Evolutionary conservation across 768 basidiomycete genomes (phyloP).

Genomic region (Coprinopsis sp.): DNA sequence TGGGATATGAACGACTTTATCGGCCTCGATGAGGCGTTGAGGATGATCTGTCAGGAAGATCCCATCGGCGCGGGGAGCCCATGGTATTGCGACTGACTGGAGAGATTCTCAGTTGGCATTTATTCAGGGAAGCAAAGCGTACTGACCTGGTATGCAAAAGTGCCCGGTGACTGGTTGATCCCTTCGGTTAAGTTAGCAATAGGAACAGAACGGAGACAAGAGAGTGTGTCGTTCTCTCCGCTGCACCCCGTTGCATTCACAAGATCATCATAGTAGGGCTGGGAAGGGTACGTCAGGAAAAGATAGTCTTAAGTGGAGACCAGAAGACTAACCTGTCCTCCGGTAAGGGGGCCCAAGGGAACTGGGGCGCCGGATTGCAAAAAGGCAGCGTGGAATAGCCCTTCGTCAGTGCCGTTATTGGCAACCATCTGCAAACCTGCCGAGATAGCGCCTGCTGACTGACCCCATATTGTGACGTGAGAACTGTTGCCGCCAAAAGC

Average conservation of each 20-base stretch:
- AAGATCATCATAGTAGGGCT: conserved; percentile 37
- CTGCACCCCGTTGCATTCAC: conserved; percentile 35
- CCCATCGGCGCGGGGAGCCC: conserved; percentile 48
- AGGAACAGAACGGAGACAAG: conserved; percentile 38
- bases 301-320: not conserved
- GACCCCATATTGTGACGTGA: conserved; percentile 45
- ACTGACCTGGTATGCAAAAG: conserved; percentile 23
- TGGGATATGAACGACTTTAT: conserved; percentile 44
- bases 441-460: conserved; percentile 52
- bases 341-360: conserved; percentile 17
- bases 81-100: conserved; percentile 40
- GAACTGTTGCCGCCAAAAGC: conserved; percentile 53
- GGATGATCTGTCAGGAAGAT: conserved; percentile 41
- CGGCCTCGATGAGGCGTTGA: conserved; percentile 35
- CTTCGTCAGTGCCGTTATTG: conserved; percentile 32
- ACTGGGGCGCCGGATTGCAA: conserved; percentile 41
- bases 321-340: not conserved
- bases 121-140: not conserved
- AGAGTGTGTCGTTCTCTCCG: conserved; percentile 29
- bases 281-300: not conserved
- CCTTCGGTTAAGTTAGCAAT: conserved; percentile 25
- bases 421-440: conserved; percentile 38
- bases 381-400: conserved; percentile 39
- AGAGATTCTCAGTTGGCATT: not conserved
- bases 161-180: conserved; percentile 23